Evolutionary conservation across 2,329 filamentous ascomycete genomes (phyloP), one percentile per base, ranked within the genome.

Genomic region (Waltergamsia citrina): DNA sequence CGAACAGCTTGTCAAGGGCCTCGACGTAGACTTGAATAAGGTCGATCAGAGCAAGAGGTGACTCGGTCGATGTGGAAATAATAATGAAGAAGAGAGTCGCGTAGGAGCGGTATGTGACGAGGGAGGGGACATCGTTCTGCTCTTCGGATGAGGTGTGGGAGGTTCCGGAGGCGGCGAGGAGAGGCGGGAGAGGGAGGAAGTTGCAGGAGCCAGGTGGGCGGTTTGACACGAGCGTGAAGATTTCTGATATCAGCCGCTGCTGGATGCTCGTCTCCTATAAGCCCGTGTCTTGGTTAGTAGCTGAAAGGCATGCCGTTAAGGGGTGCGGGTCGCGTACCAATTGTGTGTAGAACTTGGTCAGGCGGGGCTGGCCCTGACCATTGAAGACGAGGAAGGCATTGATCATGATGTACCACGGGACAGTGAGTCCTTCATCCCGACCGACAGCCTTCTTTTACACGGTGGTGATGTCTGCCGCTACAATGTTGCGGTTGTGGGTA

Each of bases 381-480:
- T 98, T 98, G 70, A 98, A 98, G 56, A 98, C 90, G 45, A 98
- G 71, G 41, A 98, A 90, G 21, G 93, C 92, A 69, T 94, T 98
- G 60, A 98, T 96, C 92, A 98, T 98, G 46, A 46, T 29, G 35
- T n/a, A n/a, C n/a, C n/a, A n/a, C n/a, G n/a, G n/a, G n/a, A n/a
- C n/a, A n/a, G n/a, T n/a, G n/a, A n/a, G n/a, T n/a, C n/a, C n/a
- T n/a, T n/a, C n/a, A n/a, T n/a, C n/a, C n/a, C n/a, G n/a, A n/a
- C n/a, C n/a, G n/a, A n/a, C n/a, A n/a, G n/a, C n/a, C n/a, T n/a
- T n/a, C n/a, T n/a, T n/a, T n/a, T n/a, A n/a, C n/a, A n/a, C n/a
- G n/a, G n/a, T n/a, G n/a, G n/a, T n/a, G n/a, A n/a, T n/a, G n/a
- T n/a, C n/a, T n/a, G n/a, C n/a, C n/a, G n/a, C n/a, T n/a, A n/a